phyloP scores from a whole-genome alignment of 2,329 filamentous ascomycete species.

The Paecilomyces sp. region DNA sequence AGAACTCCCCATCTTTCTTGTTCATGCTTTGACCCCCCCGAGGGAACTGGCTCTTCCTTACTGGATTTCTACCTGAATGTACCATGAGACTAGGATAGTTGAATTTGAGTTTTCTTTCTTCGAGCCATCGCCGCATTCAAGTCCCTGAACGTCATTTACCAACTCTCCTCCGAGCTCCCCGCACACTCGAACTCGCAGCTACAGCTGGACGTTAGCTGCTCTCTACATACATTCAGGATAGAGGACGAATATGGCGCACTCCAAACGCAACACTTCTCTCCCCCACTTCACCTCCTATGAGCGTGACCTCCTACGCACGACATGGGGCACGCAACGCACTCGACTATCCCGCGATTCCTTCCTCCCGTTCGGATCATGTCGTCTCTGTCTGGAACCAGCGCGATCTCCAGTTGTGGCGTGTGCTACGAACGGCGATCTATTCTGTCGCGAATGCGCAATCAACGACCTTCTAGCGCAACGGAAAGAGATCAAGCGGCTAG shows the following conservation, averaged over 20 bases:
- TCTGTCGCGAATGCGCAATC: constrained; percentile 91
- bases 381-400: constrained; percentile 75
- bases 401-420: constrained; percentile 83
- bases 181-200: neutral
- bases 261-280: constrained; percentile 82
- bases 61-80: neutral
- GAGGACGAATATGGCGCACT: constrained; percentile 33
- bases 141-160: neutral
- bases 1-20: neutral
- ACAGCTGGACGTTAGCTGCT: neutral
- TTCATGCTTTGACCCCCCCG: neutral
- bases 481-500: constrained; percentile 79
- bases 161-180: neutral
- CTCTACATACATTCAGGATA: neutral
- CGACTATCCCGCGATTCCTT: constrained; percentile 85
- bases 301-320: constrained; percentile 69
- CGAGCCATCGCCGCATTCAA: neutral
- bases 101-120: neutral
- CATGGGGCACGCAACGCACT: constrained; percentile 77
- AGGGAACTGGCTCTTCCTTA: neutral
- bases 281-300: constrained; percentile 93
- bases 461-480: constrained; percentile 85
- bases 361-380: constrained; percentile 82
- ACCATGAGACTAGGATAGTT: neutral
- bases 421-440: constrained; percentile 70